Evolutionary conservation across 441 rosid genomes (phyloP), one percentile per base, ranked within the genome.

Genomic region (Jatropha podagrica): DNA sequence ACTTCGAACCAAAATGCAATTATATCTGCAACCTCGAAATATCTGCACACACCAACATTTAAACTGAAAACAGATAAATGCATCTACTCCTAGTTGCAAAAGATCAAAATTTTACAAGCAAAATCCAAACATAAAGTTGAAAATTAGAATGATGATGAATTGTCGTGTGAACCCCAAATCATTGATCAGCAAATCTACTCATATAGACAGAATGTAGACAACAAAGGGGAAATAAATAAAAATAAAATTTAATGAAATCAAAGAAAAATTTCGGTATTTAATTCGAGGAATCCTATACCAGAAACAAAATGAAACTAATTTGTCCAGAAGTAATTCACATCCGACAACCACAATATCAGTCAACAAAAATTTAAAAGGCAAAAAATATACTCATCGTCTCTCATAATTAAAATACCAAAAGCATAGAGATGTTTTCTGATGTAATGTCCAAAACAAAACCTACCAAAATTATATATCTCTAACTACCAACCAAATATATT

Each of bases 191-290:
- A 68, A 38, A 67, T 51, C 26, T 26, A 15, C 56, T 51, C 32
- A 8, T 8, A 5, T 20, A 8, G 11, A 73, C 18, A 63, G 67
- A 66, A 74, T 81, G 1, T 32, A 32, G 32, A 32, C 2, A 32
- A 32, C 32, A 32, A 32, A 32, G 32, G 32, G 32, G 32, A 32
- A 32, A 32, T 32, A 32, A 32, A 32, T 32, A 32, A 32, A 32
- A 32, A 32, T 32, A 32, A 32, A 32, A 32, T 32, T 2, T 32
- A 32, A 63, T 64, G 44, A 63, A 68, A 71, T 61, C 48, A 68
- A 40, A 64, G 54, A 38, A 68, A 73, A 71, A 44, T 38, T 64
- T 32, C 20, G 20, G 67, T 73, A 46, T 48, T 69, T 60, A 77
- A 71, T 58, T 65, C 51, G 56, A 59, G 6, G 27, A 32, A 77